phyloP scores from a whole-genome alignment of 768 basidiomycete species.

The Lactifluus subvellereus region DNA sequence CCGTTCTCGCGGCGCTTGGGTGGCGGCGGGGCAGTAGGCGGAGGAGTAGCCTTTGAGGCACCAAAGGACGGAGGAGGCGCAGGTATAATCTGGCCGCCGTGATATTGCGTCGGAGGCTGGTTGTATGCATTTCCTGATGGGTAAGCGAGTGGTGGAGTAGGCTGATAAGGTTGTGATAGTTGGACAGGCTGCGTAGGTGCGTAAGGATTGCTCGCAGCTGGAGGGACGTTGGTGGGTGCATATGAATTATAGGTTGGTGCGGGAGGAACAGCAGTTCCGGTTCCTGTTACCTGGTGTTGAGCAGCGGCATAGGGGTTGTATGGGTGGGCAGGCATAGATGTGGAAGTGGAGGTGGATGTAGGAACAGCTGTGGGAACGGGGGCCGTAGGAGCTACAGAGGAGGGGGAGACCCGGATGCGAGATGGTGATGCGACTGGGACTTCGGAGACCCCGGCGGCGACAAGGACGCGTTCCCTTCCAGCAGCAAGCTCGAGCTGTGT shows the following conservation, averaged over 20 bases:
- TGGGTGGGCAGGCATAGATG: constrained; percentile 1
- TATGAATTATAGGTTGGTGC: constrained; percentile 25
- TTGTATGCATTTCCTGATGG: constrained; percentile 14
- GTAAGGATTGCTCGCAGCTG: constrained; percentile 25
- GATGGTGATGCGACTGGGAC: constrained; percentile 28
- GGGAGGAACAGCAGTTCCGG: constrained; percentile 20
- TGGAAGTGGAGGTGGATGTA: constrained; percentile 6
- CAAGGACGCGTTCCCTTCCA: constrained; percentile 43
- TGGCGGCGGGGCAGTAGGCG: constrained; percentile 51
- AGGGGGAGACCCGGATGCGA: constrained; percentile 19
- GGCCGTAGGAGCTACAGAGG: constrained; percentile 22
- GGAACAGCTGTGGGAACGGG: constrained; percentile 24
- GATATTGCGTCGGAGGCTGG: constrained; percentile 33
- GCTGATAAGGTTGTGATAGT: constrained; percentile 13
- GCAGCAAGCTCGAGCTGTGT: constrained; percentile 36
- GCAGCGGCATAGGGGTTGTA: constrained; percentile 26
- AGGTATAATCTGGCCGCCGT: constrained; percentile 30
- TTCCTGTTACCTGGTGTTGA: constrained; percentile 25
- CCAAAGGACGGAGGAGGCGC: constrained; percentile 41
- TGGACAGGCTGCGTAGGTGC: constrained; percentile 21
- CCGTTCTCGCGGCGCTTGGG: constrained; percentile 50
- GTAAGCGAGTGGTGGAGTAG: constrained; percentile 5
- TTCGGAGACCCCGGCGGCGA: constrained; percentile 33
- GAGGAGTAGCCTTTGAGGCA: constrained; percentile 38
- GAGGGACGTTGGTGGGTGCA: constrained; percentile 17